Evolutionary conservation across 1,139 yeast species (phyloP), one percentile per base, ranked within the genome.

Genomic region (Kurtzmaniella quercitrusa): DNA sequence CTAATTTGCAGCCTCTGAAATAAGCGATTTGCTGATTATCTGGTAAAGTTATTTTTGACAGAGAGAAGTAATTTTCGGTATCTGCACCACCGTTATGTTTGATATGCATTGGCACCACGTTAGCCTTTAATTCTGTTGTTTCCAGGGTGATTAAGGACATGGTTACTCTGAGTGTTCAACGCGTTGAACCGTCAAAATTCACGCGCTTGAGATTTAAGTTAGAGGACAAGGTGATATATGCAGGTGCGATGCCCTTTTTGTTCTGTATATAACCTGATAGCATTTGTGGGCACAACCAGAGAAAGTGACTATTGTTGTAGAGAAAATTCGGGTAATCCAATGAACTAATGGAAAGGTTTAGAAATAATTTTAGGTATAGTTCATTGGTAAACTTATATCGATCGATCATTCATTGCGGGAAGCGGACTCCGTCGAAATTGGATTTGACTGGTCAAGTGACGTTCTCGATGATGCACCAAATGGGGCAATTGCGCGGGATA

Each of bases 1-100:
- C 56, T 15, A 71, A 52, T 44, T 62, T 64, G 46, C 70, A 61
- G 1, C 77, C 77, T 52, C 77, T 55, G 46, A 68, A 71, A 47
- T 61, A 66, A 6, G 73, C 70, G 1, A 57, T 53, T 4, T 50
- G 49, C 30, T 50, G 43, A 2, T 49, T 46, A 14, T 36, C 45
- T 38, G 42, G 38, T 40, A 60, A 61, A 5, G 37, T 44, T 15
- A 49, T 46, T 40, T 69, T 67, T 9, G 74, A 60, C 1, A 69
- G 64, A 1, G 73, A 59, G 50, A 69, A 72, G 46, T 54, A 68
- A 3, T 61, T 63, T 12, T 53, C 42, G 0, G 76, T 66, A 22
- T 66, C 64, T 11, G 76, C 74, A 1, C 60, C 51, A 0, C 76
- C 78, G 33, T 56, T 57, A 45, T 68, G 59, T 41, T 68, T 65